Evolutionary conservation across 352 stramenopile species (phyloP).

Genomic region (Pythium rishiriense): DNA sequence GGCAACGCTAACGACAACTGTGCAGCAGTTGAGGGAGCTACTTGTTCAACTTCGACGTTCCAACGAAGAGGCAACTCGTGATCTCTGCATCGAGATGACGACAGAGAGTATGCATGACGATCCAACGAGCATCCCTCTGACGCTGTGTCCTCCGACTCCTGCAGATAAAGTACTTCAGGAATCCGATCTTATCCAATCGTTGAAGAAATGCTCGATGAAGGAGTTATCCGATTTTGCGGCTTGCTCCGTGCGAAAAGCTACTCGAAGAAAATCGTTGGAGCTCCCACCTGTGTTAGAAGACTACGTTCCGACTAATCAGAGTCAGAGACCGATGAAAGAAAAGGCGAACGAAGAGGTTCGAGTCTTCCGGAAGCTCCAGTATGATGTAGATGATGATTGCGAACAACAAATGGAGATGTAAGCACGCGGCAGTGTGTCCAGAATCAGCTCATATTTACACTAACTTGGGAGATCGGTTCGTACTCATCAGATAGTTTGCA

Average conservation of each 20-base stretch:
- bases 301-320: background rate
- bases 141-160: slow-evolving; percentile 46
- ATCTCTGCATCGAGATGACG: slow-evolving; percentile 41
- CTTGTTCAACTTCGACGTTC: slow-evolving; percentile 33
- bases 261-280: slow-evolving; percentile 29
- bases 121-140: slow-evolving; percentile 15
- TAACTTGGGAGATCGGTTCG: slow-evolving; percentile 1
- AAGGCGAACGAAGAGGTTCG: slow-evolving; percentile 10
- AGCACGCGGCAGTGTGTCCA: background rate
- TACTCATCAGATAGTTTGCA: slow-evolving; percentile 16
- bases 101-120: slow-evolving; percentile 22
- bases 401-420: slow-evolving; percentile 22
- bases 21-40: slow-evolving; percentile 37
- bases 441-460: slow-evolving; percentile 21
- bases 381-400: slow-evolving; percentile 27
- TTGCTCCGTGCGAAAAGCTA: slow-evolving; percentile 31
- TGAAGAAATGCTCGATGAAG: slow-evolving; percentile 54
- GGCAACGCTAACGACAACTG: slow-evolving; percentile 32
- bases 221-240: slow-evolving; percentile 40
- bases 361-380: slow-evolving; percentile 26
- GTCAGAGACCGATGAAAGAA: background rate
- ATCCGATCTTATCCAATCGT: slow-evolving; percentile 42
- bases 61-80: slow-evolving; percentile 38
- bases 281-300: slow-evolving; percentile 21
- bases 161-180: slow-evolving; percentile 42